Conservation (phyloP, 2,329 filamentous ascomycete species). For the Ilyonectria mors-panacis region DNA sequence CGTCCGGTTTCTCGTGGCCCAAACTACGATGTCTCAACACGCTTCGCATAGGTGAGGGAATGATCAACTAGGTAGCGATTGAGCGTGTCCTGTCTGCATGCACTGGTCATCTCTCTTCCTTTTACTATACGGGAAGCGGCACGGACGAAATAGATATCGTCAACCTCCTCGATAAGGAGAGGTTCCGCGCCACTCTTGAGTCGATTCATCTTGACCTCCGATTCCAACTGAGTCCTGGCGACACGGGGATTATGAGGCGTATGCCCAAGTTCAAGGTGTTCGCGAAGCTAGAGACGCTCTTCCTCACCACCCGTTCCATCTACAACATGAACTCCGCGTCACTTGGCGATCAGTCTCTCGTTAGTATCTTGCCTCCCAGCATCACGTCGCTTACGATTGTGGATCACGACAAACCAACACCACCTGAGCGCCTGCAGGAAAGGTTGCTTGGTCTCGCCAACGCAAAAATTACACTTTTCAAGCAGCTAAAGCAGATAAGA, state of each 20-base stretch:
- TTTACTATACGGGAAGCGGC: background rate
- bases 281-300: background rate
- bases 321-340: background rate
- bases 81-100: conserved; percentile 4
- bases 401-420: conserved; percentile 10
- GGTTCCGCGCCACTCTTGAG: background rate
- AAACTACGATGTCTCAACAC: background rate
- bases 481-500: conserved; percentile 10
- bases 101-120: background rate
- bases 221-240: background rate
- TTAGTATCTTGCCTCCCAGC: background rate
- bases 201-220: conserved; percentile 1
- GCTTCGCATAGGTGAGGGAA: too few species aligned
- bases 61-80: background rate
- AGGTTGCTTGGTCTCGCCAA: conserved; percentile 3
- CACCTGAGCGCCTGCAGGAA: background rate
- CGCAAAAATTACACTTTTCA: conserved; percentile 2
- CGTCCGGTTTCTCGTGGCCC: background rate
- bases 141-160: background rate
- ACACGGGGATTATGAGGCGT: background rate
- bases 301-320: background rate
- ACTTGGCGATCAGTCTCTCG: background rate
- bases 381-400: background rate
- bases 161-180: background rate
- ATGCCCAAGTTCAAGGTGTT: background rate